These are phyloP conservation scores for Phanerochaete carnosa DNA, from an alignment of 768 basidiomycete species.

Conservation along the genomic window DNA sequence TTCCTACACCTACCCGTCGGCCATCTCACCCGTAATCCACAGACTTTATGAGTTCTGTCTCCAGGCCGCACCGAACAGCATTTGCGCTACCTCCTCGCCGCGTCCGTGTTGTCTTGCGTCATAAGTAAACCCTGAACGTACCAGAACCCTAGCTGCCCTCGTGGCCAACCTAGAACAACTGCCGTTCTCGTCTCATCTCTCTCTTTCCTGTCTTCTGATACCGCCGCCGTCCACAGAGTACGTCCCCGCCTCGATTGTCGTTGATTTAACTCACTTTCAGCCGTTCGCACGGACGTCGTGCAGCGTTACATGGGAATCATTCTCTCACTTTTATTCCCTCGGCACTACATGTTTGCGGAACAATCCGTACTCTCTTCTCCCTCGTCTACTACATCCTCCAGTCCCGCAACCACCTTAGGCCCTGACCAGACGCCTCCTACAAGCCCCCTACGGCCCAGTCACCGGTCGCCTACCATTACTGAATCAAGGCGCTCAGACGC, in stretches of 20 bases:
- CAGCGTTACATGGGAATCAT: slow-evolving; percentile 28
- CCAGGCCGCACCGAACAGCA: slow-evolving; percentile 13
- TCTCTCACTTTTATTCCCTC: slow-evolving; percentile 26
- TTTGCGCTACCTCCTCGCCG: slow-evolving; percentile 12
- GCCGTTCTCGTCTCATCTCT: slow-evolving; percentile 15
- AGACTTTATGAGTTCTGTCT: slow-evolving; percentile 20
- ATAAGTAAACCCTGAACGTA: slow-evolving; percentile 6
- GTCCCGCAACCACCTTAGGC: slow-evolving; percentile 11
- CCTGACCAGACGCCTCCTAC: slow-evolving; percentile 7
- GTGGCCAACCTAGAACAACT: slow-evolving; percentile 15
- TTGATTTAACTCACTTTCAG: not conserved
- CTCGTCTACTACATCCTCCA: slow-evolving; percentile 20
- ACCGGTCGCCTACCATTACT: not conserved
- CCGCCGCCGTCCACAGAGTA: slow-evolving; percentile 6
- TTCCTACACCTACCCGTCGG: slow-evolving; percentile 4
- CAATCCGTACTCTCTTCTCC: slow-evolving; percentile 16
- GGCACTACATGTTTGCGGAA: slow-evolving; percentile 25
- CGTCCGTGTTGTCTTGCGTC: slow-evolving; percentile 17
- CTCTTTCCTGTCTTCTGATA: slow-evolving; percentile 12
- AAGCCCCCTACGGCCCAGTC: slow-evolving; percentile 3
- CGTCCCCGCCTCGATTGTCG: not conserved
- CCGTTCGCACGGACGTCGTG: slow-evolving; percentile 2
- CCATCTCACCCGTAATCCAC: slow-evolving; percentile 7
- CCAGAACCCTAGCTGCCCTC: slow-evolving; percentile 14
- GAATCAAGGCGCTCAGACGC: slow-evolving; percentile 9